Percentiles rank a stretch among this genome's conserved stretches.
Conservation (phyloP, 1,284 basidiomycete genomes). For the Ceratobasidium sp. region DNA sequence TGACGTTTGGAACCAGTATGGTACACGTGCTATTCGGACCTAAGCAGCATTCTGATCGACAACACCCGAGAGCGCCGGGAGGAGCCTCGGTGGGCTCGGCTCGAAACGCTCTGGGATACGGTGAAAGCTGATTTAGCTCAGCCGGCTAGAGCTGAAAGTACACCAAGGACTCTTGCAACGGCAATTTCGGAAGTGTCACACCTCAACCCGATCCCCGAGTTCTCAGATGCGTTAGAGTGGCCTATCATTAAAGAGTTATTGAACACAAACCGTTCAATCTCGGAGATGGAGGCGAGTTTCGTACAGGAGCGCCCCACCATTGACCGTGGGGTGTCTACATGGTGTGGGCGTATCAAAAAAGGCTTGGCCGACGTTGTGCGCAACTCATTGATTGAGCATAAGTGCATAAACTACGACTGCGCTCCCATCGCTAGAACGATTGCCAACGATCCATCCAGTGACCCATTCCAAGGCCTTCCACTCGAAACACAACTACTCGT, state of each 20-base stretch:
- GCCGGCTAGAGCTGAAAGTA: no score
- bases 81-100: no score
- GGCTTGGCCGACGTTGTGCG: not conserved
- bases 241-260: constrained; percentile 1
- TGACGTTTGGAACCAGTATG: no score
- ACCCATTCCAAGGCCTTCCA: not conserved
- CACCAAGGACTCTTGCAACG: no score
- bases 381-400: not conserved
- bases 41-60: no score
- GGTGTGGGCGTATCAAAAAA: not conserved
- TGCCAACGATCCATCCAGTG: not conserved
- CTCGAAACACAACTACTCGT: not conserved
- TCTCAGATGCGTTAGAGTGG: not conserved
- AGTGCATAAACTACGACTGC: not conserved
- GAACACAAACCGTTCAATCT: not conserved
- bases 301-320: not conserved
- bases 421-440: not conserved
- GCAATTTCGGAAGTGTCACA: no score
- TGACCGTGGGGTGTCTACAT: not conserved
- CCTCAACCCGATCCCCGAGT: not conserved
- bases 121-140: no score
- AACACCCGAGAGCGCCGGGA: no score
- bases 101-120: no score
- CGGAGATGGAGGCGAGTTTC: not conserved
- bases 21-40: no score